Percentiles rank a stretch among this genome's conserved stretches.
These are phyloP conservation scores for Hymenoscyphus albidus DNA, from an alignment of 2,329 filamentous ascomycete species.

Conservation along the genomic window DNA sequence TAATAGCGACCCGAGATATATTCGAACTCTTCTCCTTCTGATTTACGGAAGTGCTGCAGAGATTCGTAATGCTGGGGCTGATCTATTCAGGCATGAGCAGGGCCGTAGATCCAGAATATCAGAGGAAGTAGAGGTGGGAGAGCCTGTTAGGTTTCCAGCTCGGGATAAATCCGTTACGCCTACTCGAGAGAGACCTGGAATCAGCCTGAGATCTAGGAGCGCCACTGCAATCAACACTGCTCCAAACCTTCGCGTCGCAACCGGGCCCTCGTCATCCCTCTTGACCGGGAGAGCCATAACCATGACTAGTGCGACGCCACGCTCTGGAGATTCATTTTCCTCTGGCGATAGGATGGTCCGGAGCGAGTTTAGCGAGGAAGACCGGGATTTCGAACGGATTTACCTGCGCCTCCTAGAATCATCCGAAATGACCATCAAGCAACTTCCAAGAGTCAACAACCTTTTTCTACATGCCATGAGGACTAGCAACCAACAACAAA, in stretches of 20 bases:
- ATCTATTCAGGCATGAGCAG: constrained; percentile 23
- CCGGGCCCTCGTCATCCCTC: constrained; percentile 46
- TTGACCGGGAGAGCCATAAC: constrained; percentile 52
- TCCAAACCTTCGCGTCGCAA: constrained; percentile 48
- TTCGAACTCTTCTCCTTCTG: constrained; percentile 59
- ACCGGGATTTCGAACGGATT: constrained; percentile 76
- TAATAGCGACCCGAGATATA: constrained; percentile 63
- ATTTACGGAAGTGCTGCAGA: constrained; percentile 67
- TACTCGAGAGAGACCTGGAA: constrained; percentile 46
- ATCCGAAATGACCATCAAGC: constrained; percentile 67
- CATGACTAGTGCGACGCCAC: constrained; percentile 58
- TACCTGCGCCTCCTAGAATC: constrained; percentile 72
- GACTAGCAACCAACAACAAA: constrained; percentile 56
- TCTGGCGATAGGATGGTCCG: constrained; percentile 40
- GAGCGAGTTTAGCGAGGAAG: constrained; percentile 68
- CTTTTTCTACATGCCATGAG: constrained; percentile 64
- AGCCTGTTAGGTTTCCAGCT: constrained; percentile 49
- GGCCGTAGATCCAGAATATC: constrained; percentile 15
- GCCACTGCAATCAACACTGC: constrained; percentile 34
- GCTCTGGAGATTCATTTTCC: constrained; percentile 77
- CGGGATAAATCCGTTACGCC: constrained; percentile 53
- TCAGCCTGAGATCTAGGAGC: constrained; percentile 32
- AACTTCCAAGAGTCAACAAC: constrained; percentile 64
- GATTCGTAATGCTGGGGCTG: constrained; percentile 43
- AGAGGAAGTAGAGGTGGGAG: constrained; percentile 24